phyloP scores from a whole-genome alignment of 306 rosid genomes.

The Rosa chinensis region DNA sequence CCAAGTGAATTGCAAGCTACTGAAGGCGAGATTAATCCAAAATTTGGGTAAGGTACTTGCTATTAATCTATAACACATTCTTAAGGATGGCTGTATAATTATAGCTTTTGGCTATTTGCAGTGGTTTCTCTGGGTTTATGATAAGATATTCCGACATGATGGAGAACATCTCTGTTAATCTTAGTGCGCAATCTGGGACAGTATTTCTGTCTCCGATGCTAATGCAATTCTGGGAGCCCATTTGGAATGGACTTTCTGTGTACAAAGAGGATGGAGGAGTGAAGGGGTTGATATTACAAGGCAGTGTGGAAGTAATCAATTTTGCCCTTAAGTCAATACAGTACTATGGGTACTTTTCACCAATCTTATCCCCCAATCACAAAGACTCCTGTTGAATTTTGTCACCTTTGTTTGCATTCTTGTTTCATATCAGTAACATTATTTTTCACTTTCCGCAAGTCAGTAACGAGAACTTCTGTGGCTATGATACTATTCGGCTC shows the following conservation, averaged over 20 bases:
- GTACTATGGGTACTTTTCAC: conserved; percentile 58
- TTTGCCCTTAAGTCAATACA: conserved; percentile 77
- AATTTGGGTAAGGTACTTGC: conserved; percentile 53
- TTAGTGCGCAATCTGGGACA: conserved; percentile 60
- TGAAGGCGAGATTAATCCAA: conserved; percentile 74
- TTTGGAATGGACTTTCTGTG: conserved; percentile 48
- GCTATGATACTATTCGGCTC: conserved; percentile 55
- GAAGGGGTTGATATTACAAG: conserved; percentile 55
- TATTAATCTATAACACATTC: background rate
- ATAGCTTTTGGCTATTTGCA: conserved; percentile 27
- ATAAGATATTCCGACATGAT: conserved; percentile 65
- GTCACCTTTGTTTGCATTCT: background rate
- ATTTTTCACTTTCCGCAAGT: conserved; percentile 2
- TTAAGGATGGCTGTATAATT: conserved; percentile 1
- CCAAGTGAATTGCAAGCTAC: conserved; percentile 76
- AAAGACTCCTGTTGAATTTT: background rate
- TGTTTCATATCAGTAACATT: conserved; percentile 8
- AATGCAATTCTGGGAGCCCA: conserved; percentile 63
- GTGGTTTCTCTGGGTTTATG: conserved; percentile 74
- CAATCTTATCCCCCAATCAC: background rate
- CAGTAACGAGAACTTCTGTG: conserved; percentile 75
- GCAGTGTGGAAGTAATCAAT: conserved; percentile 68
- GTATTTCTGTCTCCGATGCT: conserved; percentile 64
- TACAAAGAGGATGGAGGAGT: conserved; percentile 37
- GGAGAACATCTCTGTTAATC: conserved; percentile 66